Conservation (phyloP, 2,329 filamentous ascomycete genomes). For the Thermothelomyces thermophilus region DNA sequence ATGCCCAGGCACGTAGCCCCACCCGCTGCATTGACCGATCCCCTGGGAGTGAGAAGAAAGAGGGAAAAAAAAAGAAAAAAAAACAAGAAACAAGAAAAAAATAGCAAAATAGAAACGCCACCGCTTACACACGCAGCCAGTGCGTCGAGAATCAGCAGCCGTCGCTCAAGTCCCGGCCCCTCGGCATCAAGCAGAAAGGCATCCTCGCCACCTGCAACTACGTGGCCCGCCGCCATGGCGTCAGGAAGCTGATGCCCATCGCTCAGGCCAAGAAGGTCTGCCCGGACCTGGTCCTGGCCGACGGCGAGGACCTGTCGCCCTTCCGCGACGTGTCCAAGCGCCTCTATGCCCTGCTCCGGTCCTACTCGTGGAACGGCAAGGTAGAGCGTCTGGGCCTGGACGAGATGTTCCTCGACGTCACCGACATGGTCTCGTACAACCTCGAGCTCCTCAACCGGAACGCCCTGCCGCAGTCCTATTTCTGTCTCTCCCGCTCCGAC, state of each 20-base stretch:
- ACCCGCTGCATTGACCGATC: too few species aligned
- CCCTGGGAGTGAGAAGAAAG: too few species aligned
- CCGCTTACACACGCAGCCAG: constrained; percentile 11
- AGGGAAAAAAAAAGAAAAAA: too few species aligned
- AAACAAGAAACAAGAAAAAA: too few species aligned
- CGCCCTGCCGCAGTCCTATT: constrained; percentile 65
- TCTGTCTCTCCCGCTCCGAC: constrained; percentile 65
- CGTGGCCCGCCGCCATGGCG: constrained; percentile 65
- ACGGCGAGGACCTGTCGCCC: constrained; percentile 77
- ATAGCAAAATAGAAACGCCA: too few species aligned
- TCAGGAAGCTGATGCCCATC: constrained; percentile 80
- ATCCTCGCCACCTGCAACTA: constrained; percentile 95
- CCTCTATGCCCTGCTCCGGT: constrained; percentile 65
- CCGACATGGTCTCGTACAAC: constrained; percentile 82
- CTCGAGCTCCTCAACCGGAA: constrained; percentile 60
- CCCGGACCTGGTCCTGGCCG: constrained; percentile 75
- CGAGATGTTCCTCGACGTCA: constrained; percentile 81
- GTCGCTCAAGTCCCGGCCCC: constrained; percentile 60
- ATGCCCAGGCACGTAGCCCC: constrained; percentile 57
- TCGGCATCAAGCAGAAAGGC: constrained; percentile 88
- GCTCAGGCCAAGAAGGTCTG: constrained; percentile 72
- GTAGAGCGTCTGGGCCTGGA: constrained; percentile 85
- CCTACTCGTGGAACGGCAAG: constrained; percentile 69
- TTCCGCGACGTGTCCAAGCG: constrained; percentile 84
- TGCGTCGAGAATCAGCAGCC: constrained; percentile 72